These are phyloP conservation scores for Saccharomyces hybrid DNA, from an alignment of 1,139 yeast genomes.

Conservation along the genomic window DNA sequence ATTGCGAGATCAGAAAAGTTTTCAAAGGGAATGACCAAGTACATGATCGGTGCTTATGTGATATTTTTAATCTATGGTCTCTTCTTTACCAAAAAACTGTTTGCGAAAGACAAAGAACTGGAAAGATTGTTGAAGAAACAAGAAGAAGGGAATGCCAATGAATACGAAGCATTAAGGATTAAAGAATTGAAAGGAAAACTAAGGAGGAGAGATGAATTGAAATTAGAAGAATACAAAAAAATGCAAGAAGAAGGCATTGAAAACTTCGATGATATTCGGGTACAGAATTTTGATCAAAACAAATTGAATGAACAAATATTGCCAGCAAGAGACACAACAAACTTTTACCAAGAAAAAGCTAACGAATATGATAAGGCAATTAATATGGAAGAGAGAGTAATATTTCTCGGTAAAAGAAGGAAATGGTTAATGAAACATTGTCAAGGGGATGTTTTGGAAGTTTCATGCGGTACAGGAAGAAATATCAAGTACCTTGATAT, in stretches of 20 bases:
- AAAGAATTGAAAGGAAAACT: constrained; percentile 42
- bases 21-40: constrained; percentile 43
- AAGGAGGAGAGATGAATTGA: constrained; percentile 50
- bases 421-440: constrained; percentile 76
- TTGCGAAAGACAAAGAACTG: constrained; percentile 57
- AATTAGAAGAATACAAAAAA: constrained; percentile 45
- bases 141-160: constrained; percentile 36
- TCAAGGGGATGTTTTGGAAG: constrained; percentile 84
- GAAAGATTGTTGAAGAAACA: constrained; percentile 38
- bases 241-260: constrained; percentile 38
- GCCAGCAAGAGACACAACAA: constrained; percentile 75
- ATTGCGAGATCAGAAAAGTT: constrained; percentile 38
- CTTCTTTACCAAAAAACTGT: constrained; percentile 60
- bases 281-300: constrained; percentile 48
- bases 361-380: constrained; percentile 74
- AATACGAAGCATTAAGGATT: constrained; percentile 56
- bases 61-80: constrained; percentile 53
- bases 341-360: constrained; percentile 73
- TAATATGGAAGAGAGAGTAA: constrained; percentile 76
- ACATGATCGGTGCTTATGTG: constrained; percentile 51
- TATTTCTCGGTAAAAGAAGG: constrained; percentile 76
- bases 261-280: constrained; percentile 35
- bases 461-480: constrained; percentile 94
- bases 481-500: constrained; percentile 70
- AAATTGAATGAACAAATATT: constrained; percentile 43